These are phyloP conservation scores for Citropsis articulata DNA, from an alignment of 345 rosid species.

Conservation along the genomic window DNA sequence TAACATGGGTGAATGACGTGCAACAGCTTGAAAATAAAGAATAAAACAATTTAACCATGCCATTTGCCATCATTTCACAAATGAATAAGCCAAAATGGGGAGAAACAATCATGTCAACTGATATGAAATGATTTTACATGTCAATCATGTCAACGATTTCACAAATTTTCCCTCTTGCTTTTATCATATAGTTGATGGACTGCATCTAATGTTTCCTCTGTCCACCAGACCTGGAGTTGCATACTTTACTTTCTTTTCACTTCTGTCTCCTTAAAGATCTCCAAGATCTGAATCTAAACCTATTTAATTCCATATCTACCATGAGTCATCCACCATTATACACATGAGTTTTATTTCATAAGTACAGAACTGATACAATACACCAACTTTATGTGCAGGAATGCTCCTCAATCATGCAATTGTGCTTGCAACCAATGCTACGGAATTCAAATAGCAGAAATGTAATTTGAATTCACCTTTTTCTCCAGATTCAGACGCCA, in stretches of 20 bases:
- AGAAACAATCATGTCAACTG: not conserved
- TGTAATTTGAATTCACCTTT: conserved; percentile 17
- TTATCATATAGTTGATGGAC: not conserved
- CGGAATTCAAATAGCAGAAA: not conserved
- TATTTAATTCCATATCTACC: not conserved
- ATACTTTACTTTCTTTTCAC: not conserved
- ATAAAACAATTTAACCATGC: not conserved
- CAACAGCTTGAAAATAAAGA: not conserved
- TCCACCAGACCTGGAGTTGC: not conserved
- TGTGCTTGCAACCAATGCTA: not conserved
- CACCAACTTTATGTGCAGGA: not conserved
- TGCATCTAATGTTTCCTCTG: not conserved
- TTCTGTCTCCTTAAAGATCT: not conserved
- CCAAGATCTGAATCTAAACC: not conserved
- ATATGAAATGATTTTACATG: not conserved
- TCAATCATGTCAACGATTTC: not conserved
- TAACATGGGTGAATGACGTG: not conserved
- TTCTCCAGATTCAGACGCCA: conserved; percentile 29
- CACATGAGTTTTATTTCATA: not conserved
- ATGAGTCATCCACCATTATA: not conserved
- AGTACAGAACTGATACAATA: not conserved
- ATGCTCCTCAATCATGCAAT: not conserved
- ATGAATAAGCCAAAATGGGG: not conserved
- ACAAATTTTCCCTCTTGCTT: not conserved
- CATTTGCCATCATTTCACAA: not conserved